These are phyloP conservation scores for Ustilago shanxiensis DNA, from an alignment of 1,284 basidiomycete species.

Conservation along the genomic window DNA sequence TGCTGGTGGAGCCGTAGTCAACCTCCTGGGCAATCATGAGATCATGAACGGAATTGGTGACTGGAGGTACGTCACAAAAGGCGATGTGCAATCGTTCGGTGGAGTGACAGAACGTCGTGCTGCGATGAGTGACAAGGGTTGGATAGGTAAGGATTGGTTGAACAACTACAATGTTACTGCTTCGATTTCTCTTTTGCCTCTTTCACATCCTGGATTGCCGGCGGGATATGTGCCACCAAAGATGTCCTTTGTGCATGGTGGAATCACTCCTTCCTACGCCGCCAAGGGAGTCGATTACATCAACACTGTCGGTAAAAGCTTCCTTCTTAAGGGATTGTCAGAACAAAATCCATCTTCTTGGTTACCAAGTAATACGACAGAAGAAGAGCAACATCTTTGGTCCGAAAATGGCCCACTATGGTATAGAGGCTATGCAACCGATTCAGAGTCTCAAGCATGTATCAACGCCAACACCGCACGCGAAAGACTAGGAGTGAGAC, in stretches of 20 bases:
- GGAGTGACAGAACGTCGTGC: constrained; percentile 42
- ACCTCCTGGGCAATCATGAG: constrained; percentile 63
- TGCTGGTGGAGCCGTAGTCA: constrained; percentile 57
- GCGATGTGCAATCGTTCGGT: constrained; percentile 70
- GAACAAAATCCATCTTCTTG: constrained; percentile 7
- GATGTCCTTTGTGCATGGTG: constrained; percentile 66
- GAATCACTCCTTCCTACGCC: constrained; percentile 63
- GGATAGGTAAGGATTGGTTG: constrained; percentile 66
- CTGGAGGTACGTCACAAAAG: constrained; percentile 71
- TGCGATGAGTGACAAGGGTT: constrained; percentile 70
- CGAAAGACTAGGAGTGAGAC: constrained; percentile 21
- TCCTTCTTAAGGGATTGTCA: constrained; percentile 58
- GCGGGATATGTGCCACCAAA: constrained; percentile 21
- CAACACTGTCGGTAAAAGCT: constrained; percentile 51
- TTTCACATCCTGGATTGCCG: constrained; percentile 16
- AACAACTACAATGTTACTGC: constrained; percentile 57
- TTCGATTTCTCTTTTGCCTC: constrained; percentile 44
- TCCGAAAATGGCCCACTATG: constrained; percentile 62
- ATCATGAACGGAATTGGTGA: constrained; percentile 70
- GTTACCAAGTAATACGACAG: constrained; percentile 44
- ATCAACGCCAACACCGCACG: constrained; percentile 27
- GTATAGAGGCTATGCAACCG: constrained; percentile 66
- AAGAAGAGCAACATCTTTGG: constrained; percentile 55
- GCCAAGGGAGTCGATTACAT: constrained; percentile 41
- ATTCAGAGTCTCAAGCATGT: constrained; percentile 43